Percentiles rank a stretch among this genome's conserved stretches.
These are phyloP conservation scores for Tylopilus plumbeoviolaceoides DNA, from an alignment of 768 basidiomycete species.

Conservation along the genomic window DNA sequence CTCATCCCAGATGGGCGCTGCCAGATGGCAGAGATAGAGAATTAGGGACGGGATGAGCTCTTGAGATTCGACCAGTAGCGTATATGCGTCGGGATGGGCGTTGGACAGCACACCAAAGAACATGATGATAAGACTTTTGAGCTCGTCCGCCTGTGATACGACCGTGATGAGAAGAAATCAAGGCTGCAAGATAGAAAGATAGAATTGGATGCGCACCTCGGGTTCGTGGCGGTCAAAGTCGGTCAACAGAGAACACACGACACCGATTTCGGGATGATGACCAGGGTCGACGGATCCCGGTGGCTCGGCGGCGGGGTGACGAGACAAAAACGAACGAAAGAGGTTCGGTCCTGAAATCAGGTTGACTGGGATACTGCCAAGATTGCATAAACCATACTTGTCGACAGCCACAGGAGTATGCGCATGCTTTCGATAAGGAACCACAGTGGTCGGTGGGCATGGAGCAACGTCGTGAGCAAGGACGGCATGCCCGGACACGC, in stretches of 20 bases:
- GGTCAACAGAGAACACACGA: slow-evolving; percentile 45
- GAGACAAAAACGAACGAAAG: slow-evolving; percentile 40
- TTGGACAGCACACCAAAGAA: slow-evolving; percentile 39
- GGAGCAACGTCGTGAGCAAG: slow-evolving; percentile 46
- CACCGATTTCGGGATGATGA: slow-evolving; percentile 43
- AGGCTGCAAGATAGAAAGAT: neutral
- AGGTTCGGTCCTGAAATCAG: slow-evolving; percentile 39
- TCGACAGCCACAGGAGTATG: slow-evolving; percentile 52
- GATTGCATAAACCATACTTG: slow-evolving; percentile 28
- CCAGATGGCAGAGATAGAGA: slow-evolving; percentile 47
- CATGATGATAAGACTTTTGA: slow-evolving; percentile 36
- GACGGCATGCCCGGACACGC: slow-evolving; percentile 37
- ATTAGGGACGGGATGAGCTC: slow-evolving; percentile 65
- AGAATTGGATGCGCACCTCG: slow-evolving; percentile 35
- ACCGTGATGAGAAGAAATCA: slow-evolving; percentile 1
- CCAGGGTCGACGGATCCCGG: slow-evolving; percentile 19
- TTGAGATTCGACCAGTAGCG: slow-evolving; percentile 42
- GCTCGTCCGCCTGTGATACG: slow-evolving; percentile 31
- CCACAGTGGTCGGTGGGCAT: slow-evolving; percentile 47
- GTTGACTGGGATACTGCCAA: slow-evolving; percentile 6
- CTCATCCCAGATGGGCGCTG: slow-evolving; percentile 65
- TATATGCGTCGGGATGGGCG: slow-evolving; percentile 36
- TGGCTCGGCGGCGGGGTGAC: slow-evolving; percentile 25
- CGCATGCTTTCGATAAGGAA: slow-evolving; percentile 46
- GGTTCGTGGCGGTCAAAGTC: slow-evolving; percentile 37